phyloP scores from a whole-genome alignment of 306 rosid genomes.

The Begonia peltatifolia region DNA sequence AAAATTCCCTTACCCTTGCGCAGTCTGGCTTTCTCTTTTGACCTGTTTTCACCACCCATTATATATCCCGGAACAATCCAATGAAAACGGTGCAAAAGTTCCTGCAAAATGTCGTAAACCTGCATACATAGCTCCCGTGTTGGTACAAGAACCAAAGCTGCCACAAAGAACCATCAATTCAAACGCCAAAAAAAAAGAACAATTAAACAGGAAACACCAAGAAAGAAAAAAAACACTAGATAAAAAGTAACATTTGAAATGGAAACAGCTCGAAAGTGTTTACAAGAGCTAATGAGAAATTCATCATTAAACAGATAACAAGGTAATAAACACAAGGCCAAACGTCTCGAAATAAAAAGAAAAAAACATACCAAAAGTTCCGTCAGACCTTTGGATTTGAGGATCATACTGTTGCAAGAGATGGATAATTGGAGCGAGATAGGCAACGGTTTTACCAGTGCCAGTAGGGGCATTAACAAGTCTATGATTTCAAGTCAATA shows the following conservation, averaged over 20 bases:
- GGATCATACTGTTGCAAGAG: conserved; percentile 39
- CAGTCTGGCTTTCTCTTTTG: conserved; percentile 85
- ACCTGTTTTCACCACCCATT: conserved; percentile 86
- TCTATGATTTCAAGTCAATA: conserved; percentile 23
- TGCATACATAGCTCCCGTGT: conserved; percentile 91
- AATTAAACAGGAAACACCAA: no score
- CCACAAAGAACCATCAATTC: background rate
- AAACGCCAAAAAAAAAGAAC: no score
- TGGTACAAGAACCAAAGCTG: conserved; percentile 92
- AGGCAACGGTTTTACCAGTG: conserved; percentile 78
- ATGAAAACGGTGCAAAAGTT: conserved; percentile 80
- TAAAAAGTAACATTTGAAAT: conserved; percentile 8
- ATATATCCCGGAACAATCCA: conserved; percentile 95
- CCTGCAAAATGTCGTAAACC: conserved; percentile 83
- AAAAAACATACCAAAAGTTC: conserved; percentile 51
- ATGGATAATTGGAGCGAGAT: conserved; percentile 79
- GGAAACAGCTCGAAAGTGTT: background rate
- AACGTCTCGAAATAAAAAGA: background rate
- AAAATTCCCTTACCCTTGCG: conserved; percentile 60
- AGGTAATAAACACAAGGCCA: background rate
- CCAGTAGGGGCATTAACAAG: conserved; percentile 88
- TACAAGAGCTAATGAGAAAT: no score
- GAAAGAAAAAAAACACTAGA: background rate
- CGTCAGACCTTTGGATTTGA: conserved; percentile 59
- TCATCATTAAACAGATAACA: no score